A percentile compares a stretch with the other conserved stretches of the same genome.
Conservation (phyloP, 108 stramenopile species). For the Skeletonema costatum region DNA sequence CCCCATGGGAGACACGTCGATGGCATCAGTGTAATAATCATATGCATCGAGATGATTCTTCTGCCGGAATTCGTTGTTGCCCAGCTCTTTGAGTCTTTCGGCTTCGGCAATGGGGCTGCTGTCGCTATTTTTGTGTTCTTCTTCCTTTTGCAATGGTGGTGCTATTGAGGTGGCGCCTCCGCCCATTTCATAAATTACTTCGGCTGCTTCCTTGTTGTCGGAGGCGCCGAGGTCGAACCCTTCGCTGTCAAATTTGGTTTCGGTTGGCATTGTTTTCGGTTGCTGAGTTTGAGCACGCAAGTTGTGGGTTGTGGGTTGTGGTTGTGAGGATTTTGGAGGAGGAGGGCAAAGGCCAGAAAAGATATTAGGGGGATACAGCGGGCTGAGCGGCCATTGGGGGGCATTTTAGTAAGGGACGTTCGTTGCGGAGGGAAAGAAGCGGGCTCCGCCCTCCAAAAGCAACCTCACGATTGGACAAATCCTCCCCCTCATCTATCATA, state of each 20-base stretch:
- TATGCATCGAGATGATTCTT: constrained; percentile 75
- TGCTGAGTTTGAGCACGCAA: too few species aligned
- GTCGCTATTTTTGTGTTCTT: constrained; percentile 16
- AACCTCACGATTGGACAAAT: too few species aligned
- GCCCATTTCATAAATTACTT: constrained; percentile 69
- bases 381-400: too few species aligned
- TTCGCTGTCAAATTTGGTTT: constrained; percentile 52
- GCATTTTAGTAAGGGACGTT: too few species aligned
- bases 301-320: too few species aligned
- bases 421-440: too few species aligned
- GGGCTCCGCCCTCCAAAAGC: too few species aligned
- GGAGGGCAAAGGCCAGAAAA: too few species aligned
- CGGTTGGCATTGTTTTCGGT: constrained; percentile 5
- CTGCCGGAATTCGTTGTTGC: constrained; percentile 73
- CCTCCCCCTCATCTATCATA: too few species aligned
- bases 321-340: too few species aligned
- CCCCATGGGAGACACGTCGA: constrained; percentile 63
- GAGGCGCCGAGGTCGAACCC: constrained; percentile 72
- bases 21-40: constrained; percentile 84
- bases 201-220: constrained; percentile 1
- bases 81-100: constrained; percentile 70
- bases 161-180: constrained; percentile 47
- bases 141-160: not conserved
- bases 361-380: too few species aligned
- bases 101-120: constrained; percentile 30